Evolutionary conservation across 352 stramenopile species (phyloP).

Genomic region (Globisporangium nodosum): DNA sequence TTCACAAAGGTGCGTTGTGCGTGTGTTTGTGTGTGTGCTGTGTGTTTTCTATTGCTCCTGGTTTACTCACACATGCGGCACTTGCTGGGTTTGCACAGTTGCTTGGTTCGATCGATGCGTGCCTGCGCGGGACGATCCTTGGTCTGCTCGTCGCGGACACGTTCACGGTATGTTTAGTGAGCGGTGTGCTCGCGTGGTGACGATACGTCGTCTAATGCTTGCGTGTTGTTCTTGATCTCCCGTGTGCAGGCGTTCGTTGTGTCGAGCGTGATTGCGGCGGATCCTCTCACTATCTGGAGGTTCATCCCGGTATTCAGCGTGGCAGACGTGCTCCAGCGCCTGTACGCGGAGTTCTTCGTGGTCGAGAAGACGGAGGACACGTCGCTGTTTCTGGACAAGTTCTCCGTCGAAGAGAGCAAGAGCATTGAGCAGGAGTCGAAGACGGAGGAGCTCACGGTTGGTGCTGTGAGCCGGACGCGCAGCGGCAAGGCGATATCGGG

Average conservation of each 20-base stretch:
- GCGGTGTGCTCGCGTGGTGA: background rate
- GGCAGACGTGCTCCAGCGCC: conserved; percentile 71
- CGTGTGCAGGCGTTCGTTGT: conserved; percentile 70
- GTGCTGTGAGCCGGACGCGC: conserved; percentile 12
- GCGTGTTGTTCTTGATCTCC: conserved; percentile 4
- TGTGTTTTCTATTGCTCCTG: background rate
- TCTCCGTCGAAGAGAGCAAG: conserved; percentile 21
- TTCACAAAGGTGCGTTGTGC: conserved; percentile 64
- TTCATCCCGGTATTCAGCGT: conserved; percentile 81
- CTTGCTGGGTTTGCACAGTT: conserved; percentile 28
- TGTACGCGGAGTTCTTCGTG: conserved; percentile 75
- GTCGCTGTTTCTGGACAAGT: conserved; percentile 73
- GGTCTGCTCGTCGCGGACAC: conserved; percentile 81
- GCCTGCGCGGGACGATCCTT: conserved; percentile 73
- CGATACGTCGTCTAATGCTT: background rate
- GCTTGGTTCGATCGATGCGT: conserved; percentile 79
- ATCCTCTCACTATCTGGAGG: conserved; percentile 53
- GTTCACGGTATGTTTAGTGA: conserved; percentile 38
- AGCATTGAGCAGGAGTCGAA: conserved; percentile 5
- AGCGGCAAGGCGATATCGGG: conserved; percentile 16
- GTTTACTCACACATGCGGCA: background rate
- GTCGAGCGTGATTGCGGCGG: conserved; percentile 70
- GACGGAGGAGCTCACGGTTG: background rate
- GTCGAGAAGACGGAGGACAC: conserved; percentile 45
- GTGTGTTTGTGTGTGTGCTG: background rate